Conservation (phyloP, 306 rosid genomes). For the Vicia sativa region DNA sequence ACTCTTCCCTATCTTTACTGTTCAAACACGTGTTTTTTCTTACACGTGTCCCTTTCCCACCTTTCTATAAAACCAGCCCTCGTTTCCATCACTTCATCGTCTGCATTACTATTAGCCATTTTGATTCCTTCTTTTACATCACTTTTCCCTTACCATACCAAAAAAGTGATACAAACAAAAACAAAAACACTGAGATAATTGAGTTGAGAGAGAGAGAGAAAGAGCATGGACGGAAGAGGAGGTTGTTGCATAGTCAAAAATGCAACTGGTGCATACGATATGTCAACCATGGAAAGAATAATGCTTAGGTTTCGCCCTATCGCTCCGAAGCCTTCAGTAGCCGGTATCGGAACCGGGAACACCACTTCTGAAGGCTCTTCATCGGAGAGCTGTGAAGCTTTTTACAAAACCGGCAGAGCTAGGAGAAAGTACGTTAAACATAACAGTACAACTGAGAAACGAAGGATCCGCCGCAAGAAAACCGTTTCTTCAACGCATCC, state of each 20-base stretch:
- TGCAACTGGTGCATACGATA: constrained; percentile 49
- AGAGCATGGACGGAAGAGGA: constrained; percentile 62
- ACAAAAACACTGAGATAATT: background rate
- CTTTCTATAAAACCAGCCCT: constrained; percentile 36
- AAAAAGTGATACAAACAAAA: background rate
- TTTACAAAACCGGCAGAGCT: constrained; percentile 11
- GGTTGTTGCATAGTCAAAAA: constrained; percentile 74
- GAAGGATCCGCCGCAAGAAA: constrained; percentile 46
- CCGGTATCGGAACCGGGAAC: constrained; percentile 41
- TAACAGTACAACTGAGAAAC: constrained; percentile 27
- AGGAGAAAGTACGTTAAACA: constrained; percentile 56
- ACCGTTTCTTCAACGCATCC: constrained; percentile 22
- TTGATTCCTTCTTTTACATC: background rate
- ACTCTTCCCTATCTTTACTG: constrained; percentile 28
- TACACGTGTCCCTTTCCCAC: constrained; percentile 45
- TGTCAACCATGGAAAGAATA: constrained; percentile 57
- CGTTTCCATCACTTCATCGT: background rate
- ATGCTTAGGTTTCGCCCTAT: constrained; percentile 88
- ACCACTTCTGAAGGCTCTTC: constrained; percentile 45
- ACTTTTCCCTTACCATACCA: background rate
- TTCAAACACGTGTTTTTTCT: constrained; percentile 48
- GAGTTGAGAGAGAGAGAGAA: background rate
- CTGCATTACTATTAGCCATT: background rate
- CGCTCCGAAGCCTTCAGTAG: constrained; percentile 69
- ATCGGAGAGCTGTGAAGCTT: constrained; percentile 41